Base-by-base conservation (phyloP, 768 basidiomycete species). In the Artomyces pyxidatus region DNA sequence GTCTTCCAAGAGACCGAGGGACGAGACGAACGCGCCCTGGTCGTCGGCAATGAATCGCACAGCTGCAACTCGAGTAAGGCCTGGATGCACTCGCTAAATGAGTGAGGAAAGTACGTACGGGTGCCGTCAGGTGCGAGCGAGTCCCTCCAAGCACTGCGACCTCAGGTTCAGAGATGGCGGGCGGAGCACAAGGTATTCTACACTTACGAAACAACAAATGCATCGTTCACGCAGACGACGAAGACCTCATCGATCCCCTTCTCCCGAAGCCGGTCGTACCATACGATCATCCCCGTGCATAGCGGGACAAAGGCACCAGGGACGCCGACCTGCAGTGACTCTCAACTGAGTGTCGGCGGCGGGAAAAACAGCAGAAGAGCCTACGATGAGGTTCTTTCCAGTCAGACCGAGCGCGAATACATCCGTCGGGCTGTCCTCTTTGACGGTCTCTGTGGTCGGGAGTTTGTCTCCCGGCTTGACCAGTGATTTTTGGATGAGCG, bases 171-270 rank as follows among this genome's bases (percentile, higher is more conserved):
- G 28, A 46, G 19, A 14, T 12, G 1, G 45, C 22, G 16, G 26
- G 9, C 12, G 32, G 10, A 17, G 27, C 40, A 14, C 3, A 38
- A 49, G n/a, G 30, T 27, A 3, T 42, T 17, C n/a, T n/a, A n/a
- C n/a, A 12, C 47, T 16, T 21, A 55, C 56, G 47, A 51, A 38
- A 48, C 78, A 38, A 87, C 84, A 58, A 85, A 92, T 5, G 75
- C 73, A 61, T 94, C 90, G 63, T 93, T 93, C 48, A 88, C 82
- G 23, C 80, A 70, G 48, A 93, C 66, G 47, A 92, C 75, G 53
- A 80, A 84, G 52, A 89, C 76, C 45, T 77, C 72, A 50, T 78
- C 74, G 59, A 90, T 68, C 9, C 87, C 90, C 65, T 88, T 91
- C 3, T 70, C 76, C 67, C 81, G 81, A 77, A 87, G 87, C 60